Evolutionary conservation across 2,329 filamentous ascomycete species (phyloP).

Genomic region (Exophiala oligosperma): DNA sequence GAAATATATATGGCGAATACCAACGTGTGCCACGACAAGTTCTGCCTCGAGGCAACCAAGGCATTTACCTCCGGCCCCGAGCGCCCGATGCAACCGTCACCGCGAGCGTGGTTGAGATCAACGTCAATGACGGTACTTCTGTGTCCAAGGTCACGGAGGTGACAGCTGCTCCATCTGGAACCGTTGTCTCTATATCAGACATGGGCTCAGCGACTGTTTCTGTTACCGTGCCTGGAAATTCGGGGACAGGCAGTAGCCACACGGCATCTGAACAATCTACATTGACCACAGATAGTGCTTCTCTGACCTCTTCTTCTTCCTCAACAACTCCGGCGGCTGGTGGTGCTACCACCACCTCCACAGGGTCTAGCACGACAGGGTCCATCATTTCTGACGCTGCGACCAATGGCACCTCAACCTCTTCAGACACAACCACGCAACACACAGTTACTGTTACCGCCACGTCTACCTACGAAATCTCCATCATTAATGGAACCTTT

Average conservation of each 20-base stretch:
- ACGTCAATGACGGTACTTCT: constrained; percentile 26
- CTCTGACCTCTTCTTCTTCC: background rate
- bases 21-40: constrained; percentile 11
- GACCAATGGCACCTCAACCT: constrained; percentile 7
- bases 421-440: background rate
- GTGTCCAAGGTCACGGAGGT: constrained; percentile 24
- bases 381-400: background rate
- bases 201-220: constrained; percentile 22
- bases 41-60: constrained; percentile 17
- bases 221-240: constrained; percentile 20
- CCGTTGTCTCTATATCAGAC: constrained; percentile 23
- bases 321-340: background rate
- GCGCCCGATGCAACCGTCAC: constrained; percentile 27
- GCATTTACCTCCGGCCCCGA: constrained; percentile 22
- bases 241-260: constrained; percentile 3
- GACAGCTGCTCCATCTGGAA: constrained; percentile 17
- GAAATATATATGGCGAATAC: constrained; percentile 17
- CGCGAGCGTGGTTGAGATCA: constrained; percentile 24
- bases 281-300: background rate
- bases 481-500: constrained; percentile 25
- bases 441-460: constrained; percentile 24
- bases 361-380: constrained; percentile 4
- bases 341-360: constrained; percentile 11
- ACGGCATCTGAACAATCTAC: constrained; percentile 11
- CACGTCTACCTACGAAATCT: constrained; percentile 26